Evolutionary conservation across 2,329 filamentous ascomycete genomes (phyloP).

Genomic region (Penicillium brevicompactum): DNA sequence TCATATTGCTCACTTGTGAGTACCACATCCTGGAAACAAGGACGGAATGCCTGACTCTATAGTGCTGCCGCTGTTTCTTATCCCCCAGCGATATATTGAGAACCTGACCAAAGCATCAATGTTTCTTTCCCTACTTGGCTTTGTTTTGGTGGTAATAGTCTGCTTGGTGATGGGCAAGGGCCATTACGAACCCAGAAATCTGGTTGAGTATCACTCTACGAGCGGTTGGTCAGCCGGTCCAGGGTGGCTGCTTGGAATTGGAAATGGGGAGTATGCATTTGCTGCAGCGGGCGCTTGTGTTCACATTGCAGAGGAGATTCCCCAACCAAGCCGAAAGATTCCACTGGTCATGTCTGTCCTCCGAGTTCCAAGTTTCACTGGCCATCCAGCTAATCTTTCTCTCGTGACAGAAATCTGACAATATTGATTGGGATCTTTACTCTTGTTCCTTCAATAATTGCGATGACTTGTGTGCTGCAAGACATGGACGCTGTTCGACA

Average conservation of each 20-base stretch:
- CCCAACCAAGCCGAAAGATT: slow-evolving; percentile 14
- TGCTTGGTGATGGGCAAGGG: slow-evolving; percentile 12
- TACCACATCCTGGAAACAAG: not conserved
- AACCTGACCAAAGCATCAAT: slow-evolving; percentile 11
- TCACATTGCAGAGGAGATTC: slow-evolving; percentile 22
- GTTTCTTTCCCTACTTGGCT: slow-evolving; percentile 11
- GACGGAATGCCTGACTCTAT: slow-evolving; percentile 6
- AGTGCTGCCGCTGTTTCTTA: slow-evolving; percentile 20
- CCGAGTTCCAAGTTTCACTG: not conserved
- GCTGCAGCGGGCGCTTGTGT: slow-evolving; percentile 13
- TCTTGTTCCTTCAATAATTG: not conserved
- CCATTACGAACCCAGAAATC: not conserved
- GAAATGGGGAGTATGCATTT: slow-evolving; percentile 18
- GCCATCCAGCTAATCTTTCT: not conserved
- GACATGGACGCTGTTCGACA: not conserved
- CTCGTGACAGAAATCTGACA: slow-evolving; percentile 22
- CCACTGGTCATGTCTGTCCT: slow-evolving; percentile 19
- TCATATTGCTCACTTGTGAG: not conserved
- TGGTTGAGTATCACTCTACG: not conserved
- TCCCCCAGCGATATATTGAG: slow-evolving; percentile 12
- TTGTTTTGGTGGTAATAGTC: slow-evolving; percentile 11
- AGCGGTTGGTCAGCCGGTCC: slow-evolving; percentile 12
- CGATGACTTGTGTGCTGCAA: not conserved
- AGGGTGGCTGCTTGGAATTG: slow-evolving; percentile 19
- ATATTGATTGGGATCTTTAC: not conserved